Evolutionary conservation across 768 basidiomycete genomes (phyloP).

Genomic region (Mrakia gelida): DNA sequence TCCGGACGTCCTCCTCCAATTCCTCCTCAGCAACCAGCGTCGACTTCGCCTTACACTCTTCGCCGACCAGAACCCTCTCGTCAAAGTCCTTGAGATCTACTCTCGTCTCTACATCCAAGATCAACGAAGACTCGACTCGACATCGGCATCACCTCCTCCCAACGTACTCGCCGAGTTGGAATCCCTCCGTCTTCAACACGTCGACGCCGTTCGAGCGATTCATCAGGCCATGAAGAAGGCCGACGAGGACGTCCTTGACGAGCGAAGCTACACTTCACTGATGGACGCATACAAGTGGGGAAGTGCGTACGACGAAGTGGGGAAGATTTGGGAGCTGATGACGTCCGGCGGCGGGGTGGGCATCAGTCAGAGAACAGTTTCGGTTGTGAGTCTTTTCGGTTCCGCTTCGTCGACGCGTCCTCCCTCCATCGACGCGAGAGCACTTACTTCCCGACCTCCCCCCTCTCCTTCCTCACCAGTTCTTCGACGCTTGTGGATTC

Average conservation of each 20-base stretch:
- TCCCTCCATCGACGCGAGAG: not conserved
- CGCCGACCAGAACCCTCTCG: not conserved
- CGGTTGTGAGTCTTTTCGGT: not conserved
- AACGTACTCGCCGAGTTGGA: not conserved
- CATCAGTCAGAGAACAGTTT: not conserved
- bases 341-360: not conserved
- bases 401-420: not conserved
- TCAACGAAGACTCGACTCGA: not conserved
- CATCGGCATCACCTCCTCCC: not conserved
- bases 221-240: not conserved
- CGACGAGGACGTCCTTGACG: not conserved
- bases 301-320: not conserved
- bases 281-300: not conserved
- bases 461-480: not conserved
- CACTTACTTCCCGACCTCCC: not conserved
- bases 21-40: not conserved
- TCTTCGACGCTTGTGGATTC: constrained; percentile 8
- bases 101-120: not conserved
- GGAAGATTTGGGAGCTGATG: not conserved
- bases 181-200: not conserved
- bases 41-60: not conserved
- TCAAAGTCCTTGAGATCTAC: not conserved
- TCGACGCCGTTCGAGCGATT: not conserved
- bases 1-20: not conserved
- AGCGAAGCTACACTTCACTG: not conserved